Conservation (phyloP, 805 yeast species). For the Lachancea thermotolerans region DNA sequence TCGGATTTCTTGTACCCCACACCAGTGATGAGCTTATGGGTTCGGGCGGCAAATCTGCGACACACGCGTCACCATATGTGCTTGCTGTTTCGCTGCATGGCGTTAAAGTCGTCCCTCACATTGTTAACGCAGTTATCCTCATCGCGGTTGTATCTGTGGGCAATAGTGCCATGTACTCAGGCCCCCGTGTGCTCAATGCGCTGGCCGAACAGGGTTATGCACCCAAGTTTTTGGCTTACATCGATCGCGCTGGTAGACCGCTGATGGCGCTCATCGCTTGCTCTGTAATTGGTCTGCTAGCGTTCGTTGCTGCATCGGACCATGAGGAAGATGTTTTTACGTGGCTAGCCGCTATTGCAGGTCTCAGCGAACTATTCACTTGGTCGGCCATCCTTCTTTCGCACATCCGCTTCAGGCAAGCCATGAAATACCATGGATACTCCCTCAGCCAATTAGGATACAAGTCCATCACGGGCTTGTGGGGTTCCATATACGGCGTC, state of each 20-base stretch:
- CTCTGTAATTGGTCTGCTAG: constrained; percentile 47
- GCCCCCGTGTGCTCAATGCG: constrained; percentile 62
- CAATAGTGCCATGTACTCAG: constrained; percentile 64
- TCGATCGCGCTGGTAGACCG: constrained; percentile 57
- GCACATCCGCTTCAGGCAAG: constrained; percentile 50
- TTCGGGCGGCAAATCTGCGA: constrained; percentile 40
- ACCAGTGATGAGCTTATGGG: constrained; percentile 44
- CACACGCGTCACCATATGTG: constrained; percentile 67
- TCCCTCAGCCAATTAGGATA: constrained; percentile 40
- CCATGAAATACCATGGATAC: constrained; percentile 45
- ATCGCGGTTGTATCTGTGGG: constrained; percentile 71
- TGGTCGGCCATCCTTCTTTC: constrained; percentile 50
- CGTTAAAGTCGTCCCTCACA: constrained; percentile 58
- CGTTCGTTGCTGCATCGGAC: constrained; percentile 51
- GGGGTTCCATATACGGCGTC: constrained; percentile 47
- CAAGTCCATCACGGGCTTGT: constrained; percentile 41
- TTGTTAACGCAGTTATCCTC: constrained; percentile 68
- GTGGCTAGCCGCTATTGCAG: constrained; percentile 55
- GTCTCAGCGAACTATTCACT: constrained; percentile 50
- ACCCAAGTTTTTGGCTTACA: constrained; percentile 45
- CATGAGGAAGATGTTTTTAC: constrained; percentile 48
- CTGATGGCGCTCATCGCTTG: constrained; percentile 45
- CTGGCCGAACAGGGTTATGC: constrained; percentile 66
- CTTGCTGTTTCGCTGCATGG: constrained; percentile 60
- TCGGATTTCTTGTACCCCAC: constrained; percentile 59